Conservation (phyloP, 805 yeast genomes). For the Schwanniomyces pseudopolymorphus region DNA sequence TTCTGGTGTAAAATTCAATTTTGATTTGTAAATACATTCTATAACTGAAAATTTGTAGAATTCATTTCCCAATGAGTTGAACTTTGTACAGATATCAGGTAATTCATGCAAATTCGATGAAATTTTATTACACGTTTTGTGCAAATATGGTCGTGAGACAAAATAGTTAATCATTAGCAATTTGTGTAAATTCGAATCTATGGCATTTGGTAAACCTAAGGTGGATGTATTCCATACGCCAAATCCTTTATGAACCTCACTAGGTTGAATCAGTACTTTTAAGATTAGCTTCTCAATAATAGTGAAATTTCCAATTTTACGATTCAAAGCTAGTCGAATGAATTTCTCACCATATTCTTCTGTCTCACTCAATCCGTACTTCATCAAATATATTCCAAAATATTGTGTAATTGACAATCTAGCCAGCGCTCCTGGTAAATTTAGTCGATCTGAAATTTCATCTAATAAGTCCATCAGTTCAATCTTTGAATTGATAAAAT, state of each 20-base stretch:
- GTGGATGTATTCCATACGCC: not conserved
- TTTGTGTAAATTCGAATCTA: conserved; percentile 1
- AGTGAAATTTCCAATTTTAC: not conserved
- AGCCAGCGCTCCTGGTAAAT: not conserved
- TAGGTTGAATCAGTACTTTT: no score
- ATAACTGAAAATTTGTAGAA: conserved; percentile 11
- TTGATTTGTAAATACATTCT: conserved; percentile 1
- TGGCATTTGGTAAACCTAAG: not conserved
- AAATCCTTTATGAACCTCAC: not conserved
- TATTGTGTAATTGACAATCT: not conserved
- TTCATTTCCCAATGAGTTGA: conserved; percentile 14
- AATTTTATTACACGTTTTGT: not conserved
- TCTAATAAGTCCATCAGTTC: conserved; percentile 7
- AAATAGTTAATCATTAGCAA: conserved; percentile 10
- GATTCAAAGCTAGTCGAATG: not conserved
- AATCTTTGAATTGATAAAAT: conserved; percentile 8
- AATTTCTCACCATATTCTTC: not conserved
- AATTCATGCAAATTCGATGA: conserved; percentile 3
- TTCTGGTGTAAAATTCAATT: not conserved
- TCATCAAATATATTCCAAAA: not conserved
- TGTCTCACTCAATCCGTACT: not conserved
- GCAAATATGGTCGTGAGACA: conserved; percentile 12
- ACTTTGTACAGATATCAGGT: conserved; percentile 15
- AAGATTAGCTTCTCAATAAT: not conserved
- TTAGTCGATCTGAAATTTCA: not conserved